phyloP scores from a whole-genome alignment of 2,329 filamentous ascomycete species.

The Trichoderma sp. region DNA sequence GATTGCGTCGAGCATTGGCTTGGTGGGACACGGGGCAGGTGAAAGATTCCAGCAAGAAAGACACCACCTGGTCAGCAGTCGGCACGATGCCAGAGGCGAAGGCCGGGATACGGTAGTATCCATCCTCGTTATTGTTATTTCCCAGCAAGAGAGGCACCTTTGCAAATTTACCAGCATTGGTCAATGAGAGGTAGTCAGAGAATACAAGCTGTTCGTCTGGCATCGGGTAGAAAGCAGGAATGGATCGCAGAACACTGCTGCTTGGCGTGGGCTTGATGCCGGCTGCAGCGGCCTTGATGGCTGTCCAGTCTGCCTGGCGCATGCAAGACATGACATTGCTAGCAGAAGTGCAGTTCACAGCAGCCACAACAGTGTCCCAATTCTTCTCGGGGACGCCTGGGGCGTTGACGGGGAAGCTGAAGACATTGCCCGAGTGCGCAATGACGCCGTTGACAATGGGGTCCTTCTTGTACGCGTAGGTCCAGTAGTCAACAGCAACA shows the following conservation, averaged over 20 bases:
- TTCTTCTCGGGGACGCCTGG: conserved; percentile 34
- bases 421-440: conserved; percentile 44
- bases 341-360: conserved; percentile 37
- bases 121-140: conserved; percentile 46
- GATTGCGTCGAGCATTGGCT: conserved; percentile 32
- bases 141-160: conserved; percentile 42
- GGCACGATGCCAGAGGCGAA: conserved; percentile 39
- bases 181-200: conserved; percentile 37
- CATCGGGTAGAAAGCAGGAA: conserved; percentile 42
- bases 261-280: conserved; percentile 33
- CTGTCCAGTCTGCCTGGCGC: conserved; percentile 34
- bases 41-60: conserved; percentile 45
- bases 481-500: conserved; percentile 44
- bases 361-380: conserved; percentile 41
- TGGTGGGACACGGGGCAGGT: conserved; percentile 44
- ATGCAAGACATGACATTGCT: conserved; percentile 37
- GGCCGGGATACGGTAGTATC: conserved; percentile 46
- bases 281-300: conserved; percentile 37
- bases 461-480: conserved; percentile 47
- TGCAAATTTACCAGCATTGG: conserved; percentile 36
- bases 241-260: conserved; percentile 36
- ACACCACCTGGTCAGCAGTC: conserved; percentile 35
- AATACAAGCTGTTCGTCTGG: conserved; percentile 42
- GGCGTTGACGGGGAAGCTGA: conserved; percentile 44
- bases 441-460: conserved; percentile 49